phyloP scores from a whole-genome alignment of 176 grass and related monocot genomes.

The Pharus latifolius region DNA sequence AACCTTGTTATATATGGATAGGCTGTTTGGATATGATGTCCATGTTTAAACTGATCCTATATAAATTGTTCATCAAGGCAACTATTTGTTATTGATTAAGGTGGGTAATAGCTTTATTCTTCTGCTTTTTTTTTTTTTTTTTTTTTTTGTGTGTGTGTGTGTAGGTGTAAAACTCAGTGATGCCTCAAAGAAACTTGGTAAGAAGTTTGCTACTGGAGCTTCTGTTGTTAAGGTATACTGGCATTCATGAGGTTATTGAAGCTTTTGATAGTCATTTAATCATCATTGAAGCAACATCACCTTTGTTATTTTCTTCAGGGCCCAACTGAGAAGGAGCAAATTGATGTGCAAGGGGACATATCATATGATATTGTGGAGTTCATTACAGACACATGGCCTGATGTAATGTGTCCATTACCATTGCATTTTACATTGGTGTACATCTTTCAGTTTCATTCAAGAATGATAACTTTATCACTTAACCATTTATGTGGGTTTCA shows the following conservation, averaged over 20 bases:
- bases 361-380: conserved; percentile 94
- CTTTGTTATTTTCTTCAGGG: conserved; percentile 37
- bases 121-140: neutral
- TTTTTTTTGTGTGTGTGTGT: too few relatives aligned
- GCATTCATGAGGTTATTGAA: neutral
- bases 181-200: conserved; percentile 97
- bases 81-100: neutral
- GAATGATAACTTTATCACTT: neutral
- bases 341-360: conserved; percentile 99
- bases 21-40: neutral
- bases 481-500: neutral
- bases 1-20: too few relatives aligned
- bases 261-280: neutral
- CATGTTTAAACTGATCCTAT: neutral
- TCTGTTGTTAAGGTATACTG: conserved; percentile 87
- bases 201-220: conserved; percentile 98
- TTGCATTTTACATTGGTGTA: conserved; percentile 1
- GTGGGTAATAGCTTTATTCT: neutral
- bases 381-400: conserved; percentile 96
- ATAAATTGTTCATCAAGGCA: neutral
- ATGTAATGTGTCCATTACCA: conserved; percentile 46
- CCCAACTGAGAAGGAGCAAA: conserved; percentile 97
- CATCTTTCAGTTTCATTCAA: neutral
- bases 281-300: neutral
- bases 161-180: conserved; percentile 95